Evolutionary conservation across 2,329 filamentous ascomycete genomes (phyloP), one percentile per base, ranked within the genome.

Genomic region (Allantophomopsis lycopodina): DNA sequence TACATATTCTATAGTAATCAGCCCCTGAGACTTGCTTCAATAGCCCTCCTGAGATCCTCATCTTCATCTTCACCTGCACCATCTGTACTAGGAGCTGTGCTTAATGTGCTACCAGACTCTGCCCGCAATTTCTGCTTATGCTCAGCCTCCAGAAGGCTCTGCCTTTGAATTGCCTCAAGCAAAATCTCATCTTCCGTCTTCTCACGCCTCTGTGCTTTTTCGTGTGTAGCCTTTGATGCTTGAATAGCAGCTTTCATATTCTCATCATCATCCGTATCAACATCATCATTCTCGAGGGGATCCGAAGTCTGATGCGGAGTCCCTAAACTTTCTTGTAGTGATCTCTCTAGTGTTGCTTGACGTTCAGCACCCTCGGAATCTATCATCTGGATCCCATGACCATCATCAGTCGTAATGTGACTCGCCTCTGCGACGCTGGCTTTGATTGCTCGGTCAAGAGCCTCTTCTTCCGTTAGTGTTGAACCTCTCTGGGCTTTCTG

Each of bases 161-260:
- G 80, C 62, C 77, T 81, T 65, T 80, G 83, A 32, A 86, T 69
- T 56, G 84, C 86, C 50, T 86, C 80, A 54, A 88, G 57, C 7
- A 87, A 73, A 42, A 82, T 75, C 41, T 85, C 73, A 53, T 88
- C 81, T 52, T 87, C 82, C 0, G 67, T 72, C 51, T 59, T 65
- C 40, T 61, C 55, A 31, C 55, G 15, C 11, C 14, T 4, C n/a
- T 41, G 32, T 36, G 41, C 23, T 40, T 38, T 38, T 31, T 39
- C 28, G 38, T 48, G 35, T 36, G 35, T 46, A 17, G 40, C 50
- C 42, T 58, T 58, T 2, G 63, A 65, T 37, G 55, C 57, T 40
- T 60, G 59, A 18, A 69, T 57, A 1, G 60, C 65, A 36, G 51
- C 56, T 42, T 56, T 56, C 20, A 68, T 56, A 30, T 62, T 58